These are phyloP conservation scores for Xerocomus amazonicus DNA, from an alignment of 1,284 basidiomycete genomes.

Conservation along the genomic window DNA sequence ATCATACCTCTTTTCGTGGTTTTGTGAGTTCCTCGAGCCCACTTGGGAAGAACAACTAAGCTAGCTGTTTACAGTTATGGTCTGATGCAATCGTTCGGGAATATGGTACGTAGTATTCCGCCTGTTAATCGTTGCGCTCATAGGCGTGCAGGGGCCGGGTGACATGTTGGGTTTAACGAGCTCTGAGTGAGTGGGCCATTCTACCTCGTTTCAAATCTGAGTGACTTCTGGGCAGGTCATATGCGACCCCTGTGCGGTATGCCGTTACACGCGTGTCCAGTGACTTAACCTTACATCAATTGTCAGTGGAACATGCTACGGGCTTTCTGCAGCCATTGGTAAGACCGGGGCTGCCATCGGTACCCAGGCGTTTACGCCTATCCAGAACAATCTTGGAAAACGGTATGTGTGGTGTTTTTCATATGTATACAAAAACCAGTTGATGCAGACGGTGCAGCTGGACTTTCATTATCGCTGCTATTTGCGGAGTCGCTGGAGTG, in stretches of 20 bases:
- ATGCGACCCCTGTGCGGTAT: slow-evolving; percentile 63
- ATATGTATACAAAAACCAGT: background rate
- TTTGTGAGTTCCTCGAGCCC: slow-evolving; percentile 43
- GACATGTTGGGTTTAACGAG: slow-evolving; percentile 70
- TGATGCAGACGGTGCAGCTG: slow-evolving; percentile 40
- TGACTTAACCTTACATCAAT: background rate
- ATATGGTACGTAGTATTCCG: slow-evolving; percentile 42
- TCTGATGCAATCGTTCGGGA: slow-evolving; percentile 66
- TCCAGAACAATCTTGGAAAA: slow-evolving; percentile 64
- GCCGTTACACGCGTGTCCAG: slow-evolving; percentile 2
- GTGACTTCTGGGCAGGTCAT: slow-evolving; percentile 41
- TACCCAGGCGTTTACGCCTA: slow-evolving; percentile 74
- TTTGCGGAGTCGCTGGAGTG: slow-evolving; percentile 60
- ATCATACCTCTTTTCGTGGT: slow-evolving; percentile 67
- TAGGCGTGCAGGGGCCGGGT: slow-evolving; percentile 55
- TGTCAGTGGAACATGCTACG: slow-evolving; percentile 63
- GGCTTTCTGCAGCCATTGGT: slow-evolving; percentile 67
- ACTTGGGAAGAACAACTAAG: slow-evolving; percentile 8
- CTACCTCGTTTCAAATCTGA: slow-evolving; percentile 7
- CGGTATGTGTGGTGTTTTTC: slow-evolving; percentile 35
- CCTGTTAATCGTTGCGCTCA: slow-evolving; percentile 6
- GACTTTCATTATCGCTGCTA: slow-evolving; percentile 73
- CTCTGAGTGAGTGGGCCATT: slow-evolving; percentile 47
- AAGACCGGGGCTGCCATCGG: slow-evolving; percentile 77
- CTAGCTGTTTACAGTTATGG: slow-evolving; percentile 47